Evolutionary conservation across 2,329 filamentous ascomycete species (phyloP), one percentile per base, ranked within the genome.

Genomic region (Westerdykella sp.): DNA sequence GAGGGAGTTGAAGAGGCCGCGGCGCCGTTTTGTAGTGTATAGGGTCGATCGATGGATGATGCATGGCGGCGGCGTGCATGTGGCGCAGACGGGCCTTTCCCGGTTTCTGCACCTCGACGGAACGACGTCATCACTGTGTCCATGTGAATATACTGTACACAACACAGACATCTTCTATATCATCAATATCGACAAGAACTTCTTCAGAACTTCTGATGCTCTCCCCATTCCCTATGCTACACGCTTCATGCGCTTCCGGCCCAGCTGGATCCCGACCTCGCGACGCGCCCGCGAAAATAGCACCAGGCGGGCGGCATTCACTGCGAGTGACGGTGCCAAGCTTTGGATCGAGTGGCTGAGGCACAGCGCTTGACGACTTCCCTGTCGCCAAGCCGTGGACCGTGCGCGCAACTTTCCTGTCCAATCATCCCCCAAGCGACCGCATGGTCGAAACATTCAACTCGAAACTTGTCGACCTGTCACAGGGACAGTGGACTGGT

Each of bases 1-100:
- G 37, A 44, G 44, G 18, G 16, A 44, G 42, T 47, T 54, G 45
- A 53, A 53, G 62, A 53, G 51, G 53, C 46, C 46, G 37, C 39
- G 53, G 42, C 25, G 47, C 47, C 37, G 43, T 64, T 67, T 64
- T 67, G 63, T 66, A 62, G 25, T 4, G 2, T 9, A 10, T 25
- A 5, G 23, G 23, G 10, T 5, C 5, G 23, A 5, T 9, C 9
- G 25, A 10, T 28, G 4, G 25, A 10, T 28, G 25, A 28, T 47
- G 53, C 54, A 47, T 43, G 48, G 46, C 45, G 39, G 51, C 45
- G 18, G 47, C 34, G 40, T 34, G 41, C 46, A 46, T 46, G 23
- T 53, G 40, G 55, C 34, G 37, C 9, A 41, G 36, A 40, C 18
- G 4, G 18, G 18, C 18, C 18, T 21, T 63, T 56, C 60, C 63